These are phyloP conservation scores for Cladophialophora psammophila DNA, from an alignment of 2,329 filamentous ascomycete species.

Conservation along the genomic window DNA sequence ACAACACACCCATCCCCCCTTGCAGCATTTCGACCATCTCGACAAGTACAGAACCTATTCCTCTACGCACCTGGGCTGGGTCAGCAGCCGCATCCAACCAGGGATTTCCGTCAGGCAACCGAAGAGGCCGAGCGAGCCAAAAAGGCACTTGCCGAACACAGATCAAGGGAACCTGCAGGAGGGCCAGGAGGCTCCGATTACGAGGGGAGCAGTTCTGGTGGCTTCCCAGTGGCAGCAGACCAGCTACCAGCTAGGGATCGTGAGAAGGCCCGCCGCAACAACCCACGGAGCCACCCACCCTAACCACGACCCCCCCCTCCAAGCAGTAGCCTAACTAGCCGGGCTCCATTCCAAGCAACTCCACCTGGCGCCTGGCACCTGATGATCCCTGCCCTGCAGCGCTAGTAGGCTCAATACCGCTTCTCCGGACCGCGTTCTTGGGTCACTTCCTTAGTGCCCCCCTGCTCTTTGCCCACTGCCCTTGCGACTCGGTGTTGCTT, in stretches of 20 bases:
- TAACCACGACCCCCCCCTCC: not conserved
- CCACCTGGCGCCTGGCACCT: constrained; percentile 33
- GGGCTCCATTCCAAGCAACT: constrained; percentile 18
- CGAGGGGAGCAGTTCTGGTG: not conserved
- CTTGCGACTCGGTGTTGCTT: constrained; percentile 10
- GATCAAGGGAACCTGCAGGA: not conserved
- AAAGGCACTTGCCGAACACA: constrained; percentile 11
- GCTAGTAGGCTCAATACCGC: constrained; percentile 27
- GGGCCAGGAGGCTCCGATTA: constrained; percentile 15
- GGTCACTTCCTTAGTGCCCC: constrained; percentile 13
- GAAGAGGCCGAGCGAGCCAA: constrained; percentile 7
- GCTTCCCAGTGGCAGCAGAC: constrained; percentile 9
- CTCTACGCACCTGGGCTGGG: too few species aligned
- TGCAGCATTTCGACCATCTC: constrained; percentile 8
- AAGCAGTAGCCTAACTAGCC: constrained; percentile 15
- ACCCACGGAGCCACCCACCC: not conserved
- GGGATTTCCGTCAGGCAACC: constrained; percentile 18
- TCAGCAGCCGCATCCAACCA: not conserved
- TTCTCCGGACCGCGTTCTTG: constrained; percentile 33
- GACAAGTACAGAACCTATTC: not conserved
- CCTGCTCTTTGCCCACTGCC: too few species aligned
- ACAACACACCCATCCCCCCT: not conserved
- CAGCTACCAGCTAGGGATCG: constrained; percentile 3
- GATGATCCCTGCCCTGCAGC: constrained; percentile 31
- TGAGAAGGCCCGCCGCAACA: constrained; percentile 8